Base-by-base conservation (phyloP, 306 rosid genomes). In the Betula pendula region DNA sequence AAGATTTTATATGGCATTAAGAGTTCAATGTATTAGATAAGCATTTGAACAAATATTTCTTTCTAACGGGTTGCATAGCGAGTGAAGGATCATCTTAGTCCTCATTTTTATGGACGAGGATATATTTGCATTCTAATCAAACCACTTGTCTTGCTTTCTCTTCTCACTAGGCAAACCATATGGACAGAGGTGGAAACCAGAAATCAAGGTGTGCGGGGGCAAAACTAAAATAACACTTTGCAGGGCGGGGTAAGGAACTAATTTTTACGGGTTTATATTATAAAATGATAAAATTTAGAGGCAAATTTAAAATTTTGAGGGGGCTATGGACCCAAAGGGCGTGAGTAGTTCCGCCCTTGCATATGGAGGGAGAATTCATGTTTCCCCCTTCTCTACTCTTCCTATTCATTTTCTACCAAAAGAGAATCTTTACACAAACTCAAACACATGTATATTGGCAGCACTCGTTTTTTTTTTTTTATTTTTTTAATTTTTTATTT, bases 1-100 rank as follows among this genome's bases (percentile, higher is more conserved):
- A 71, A 56, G 24, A 55, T 42, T 29, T 38, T 43, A 52, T 25
- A 27, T 25, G 43, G 62, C 72, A 75, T 71, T 17, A 49, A 55
- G 45, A 67, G 58, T 68, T 52, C 44, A 51, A 48, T 62, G n/a
- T 10, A 35, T 17, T 35, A 68, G 44, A 67, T 40, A 42, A 40
- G 25, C 17, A 38, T 52, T 20, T 4, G 19, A 51, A 67, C 33
- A 60, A 19, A 10, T 1, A 17, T 62, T 38, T 45, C 56, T 58
- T 19, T 62, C 22, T 20, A 12, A 47, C 14, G 33, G 47, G 42
- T 17, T 59, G 50, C 33, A 43, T 15, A 33, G 12, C 11, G 49
- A 44, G 45, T 45, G 25, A 60, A 74, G 31, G 66, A 48, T 47
- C 48, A 62, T 12, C 43, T 47, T 29, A 29, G 19, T 12, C 58